phyloP scores from a whole-genome alignment of 1,139 yeast genomes.

The Magnusiomyces tetraspermus region DNA sequence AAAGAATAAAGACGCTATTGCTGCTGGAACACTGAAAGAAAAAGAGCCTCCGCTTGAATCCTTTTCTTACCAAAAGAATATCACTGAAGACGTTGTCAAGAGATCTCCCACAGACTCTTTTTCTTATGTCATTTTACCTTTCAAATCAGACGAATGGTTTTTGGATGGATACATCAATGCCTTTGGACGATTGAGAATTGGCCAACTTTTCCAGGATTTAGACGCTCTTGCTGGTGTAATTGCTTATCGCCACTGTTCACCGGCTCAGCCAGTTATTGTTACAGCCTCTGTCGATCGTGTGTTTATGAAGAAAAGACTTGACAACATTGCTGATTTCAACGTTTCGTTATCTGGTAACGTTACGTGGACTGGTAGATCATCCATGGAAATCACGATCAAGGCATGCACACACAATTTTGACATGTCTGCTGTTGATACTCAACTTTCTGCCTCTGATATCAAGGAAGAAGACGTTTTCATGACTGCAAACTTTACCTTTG shows the following conservation, averaged over 20 bases:
- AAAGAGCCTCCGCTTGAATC: conserved; percentile 27
- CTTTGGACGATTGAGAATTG: conserved; percentile 79
- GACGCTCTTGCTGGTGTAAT: conserved; percentile 86
- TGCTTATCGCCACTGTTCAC: conserved; percentile 77
- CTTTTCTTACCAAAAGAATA: conserved; percentile 46
- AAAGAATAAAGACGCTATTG: conserved; percentile 18
- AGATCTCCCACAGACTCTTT: conserved; percentile 70
- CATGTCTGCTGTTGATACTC: conserved; percentile 26
- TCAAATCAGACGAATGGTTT: conserved; percentile 72
- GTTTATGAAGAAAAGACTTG: conserved; percentile 77
- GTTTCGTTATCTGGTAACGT: conserved; percentile 80
- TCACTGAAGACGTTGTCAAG: conserved; percentile 58
- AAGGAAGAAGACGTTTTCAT: conserved; percentile 50
- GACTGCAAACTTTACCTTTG: conserved; percentile 89
- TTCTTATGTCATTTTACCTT: conserved; percentile 63
- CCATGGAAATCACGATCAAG: conserved; percentile 89
- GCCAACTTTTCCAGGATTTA: conserved; percentile 84
- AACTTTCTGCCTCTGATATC: conserved; percentile 34
- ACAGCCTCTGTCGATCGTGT: conserved; percentile 92
- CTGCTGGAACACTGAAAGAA: conserved; percentile 9
- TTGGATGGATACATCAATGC: conserved; percentile 85
- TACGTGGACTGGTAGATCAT: conserved; percentile 88
- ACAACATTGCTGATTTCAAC: conserved; percentile 64
- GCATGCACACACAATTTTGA: conserved; percentile 64
- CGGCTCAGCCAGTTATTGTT: conserved; percentile 86